Evolutionary conservation across 2,329 filamentous ascomycete species (phyloP).

Genomic region (Pseudofabraea citricarpa): DNA sequence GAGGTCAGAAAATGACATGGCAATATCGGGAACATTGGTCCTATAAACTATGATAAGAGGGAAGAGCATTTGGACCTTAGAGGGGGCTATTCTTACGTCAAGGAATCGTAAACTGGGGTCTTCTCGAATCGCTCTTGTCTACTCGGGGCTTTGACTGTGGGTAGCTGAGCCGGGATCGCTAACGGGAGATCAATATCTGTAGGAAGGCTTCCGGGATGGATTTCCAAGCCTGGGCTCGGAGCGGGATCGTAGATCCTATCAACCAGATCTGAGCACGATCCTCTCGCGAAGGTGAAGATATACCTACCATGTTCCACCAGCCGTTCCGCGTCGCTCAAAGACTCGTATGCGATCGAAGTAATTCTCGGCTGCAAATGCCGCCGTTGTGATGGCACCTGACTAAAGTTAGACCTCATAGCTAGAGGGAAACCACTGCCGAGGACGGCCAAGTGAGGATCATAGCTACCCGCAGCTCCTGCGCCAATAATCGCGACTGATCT

Average conservation of each 20-base stretch:
- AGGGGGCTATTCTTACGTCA: conserved; percentile 38
- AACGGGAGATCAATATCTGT: conserved; percentile 41
- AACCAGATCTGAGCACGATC: conserved; percentile 1
- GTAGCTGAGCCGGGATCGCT: conserved; percentile 36
- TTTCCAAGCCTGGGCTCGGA: conserved; percentile 28
- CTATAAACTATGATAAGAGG: conserved; percentile 19
- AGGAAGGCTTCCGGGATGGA: conserved; percentile 39
- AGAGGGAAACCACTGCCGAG: too few species aligned
- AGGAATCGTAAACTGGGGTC: conserved; percentile 45
- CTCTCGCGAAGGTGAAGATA: too few species aligned
- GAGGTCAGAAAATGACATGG: conserved; percentile 50
- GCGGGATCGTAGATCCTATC: conserved; percentile 47
- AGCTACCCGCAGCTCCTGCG: conserved; percentile 38
- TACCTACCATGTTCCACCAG: conserved; percentile 54
- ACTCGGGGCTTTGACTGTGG: conserved; percentile 2
- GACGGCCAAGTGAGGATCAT: too few species aligned
- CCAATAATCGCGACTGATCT: conserved; percentile 39
- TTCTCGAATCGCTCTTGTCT: conserved; percentile 38
- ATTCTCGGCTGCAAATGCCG: conserved; percentile 48
- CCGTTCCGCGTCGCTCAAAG: conserved; percentile 52
- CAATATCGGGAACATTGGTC: conserved; percentile 52
- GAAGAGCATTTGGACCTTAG: too few species aligned
- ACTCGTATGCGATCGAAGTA: conserved; percentile 53
- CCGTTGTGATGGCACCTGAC: conserved; percentile 43
- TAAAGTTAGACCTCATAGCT: too few species aligned